phyloP scores from a whole-genome alignment of 2,329 filamentous ascomycete genomes.

The Colletotrichum cuscutae region DNA sequence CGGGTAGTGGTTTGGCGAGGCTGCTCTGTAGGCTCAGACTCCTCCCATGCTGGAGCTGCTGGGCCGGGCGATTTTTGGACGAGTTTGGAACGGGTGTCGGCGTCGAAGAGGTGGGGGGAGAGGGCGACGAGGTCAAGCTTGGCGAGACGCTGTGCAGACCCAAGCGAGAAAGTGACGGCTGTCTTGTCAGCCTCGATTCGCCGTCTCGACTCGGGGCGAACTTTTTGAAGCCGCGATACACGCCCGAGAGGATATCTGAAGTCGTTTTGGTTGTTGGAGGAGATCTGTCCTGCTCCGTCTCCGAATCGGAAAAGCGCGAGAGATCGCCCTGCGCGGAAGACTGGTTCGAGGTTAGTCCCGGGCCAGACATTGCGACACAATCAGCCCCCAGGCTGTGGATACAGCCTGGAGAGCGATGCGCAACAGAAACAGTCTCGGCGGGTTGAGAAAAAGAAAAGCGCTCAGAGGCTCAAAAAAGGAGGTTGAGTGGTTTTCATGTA shows the following conservation, averaged over 20 bases:
- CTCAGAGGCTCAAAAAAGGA: neutral
- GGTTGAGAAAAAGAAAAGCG: neutral
- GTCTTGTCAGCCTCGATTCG: slow-evolving; percentile 53
- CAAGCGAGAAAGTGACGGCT: slow-evolving; percentile 51
- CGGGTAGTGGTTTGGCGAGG: slow-evolving; percentile 67
- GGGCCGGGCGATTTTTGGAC: slow-evolving; percentile 36
- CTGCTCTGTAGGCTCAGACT: slow-evolving; percentile 66
- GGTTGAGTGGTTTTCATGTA: slow-evolving; percentile 21
- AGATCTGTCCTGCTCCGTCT: slow-evolving; percentile 49
- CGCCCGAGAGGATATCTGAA: slow-evolving; percentile 61
- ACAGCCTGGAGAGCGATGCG: slow-evolving; percentile 14
- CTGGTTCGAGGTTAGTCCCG: slow-evolving; percentile 46
- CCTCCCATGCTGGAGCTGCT: slow-evolving; percentile 65
- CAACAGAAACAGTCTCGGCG: neutral
- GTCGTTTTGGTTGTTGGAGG: slow-evolving; percentile 45
- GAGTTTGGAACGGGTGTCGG: slow-evolving; percentile 23
- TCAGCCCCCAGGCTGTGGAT: slow-evolving; percentile 12
- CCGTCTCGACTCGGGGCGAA: slow-evolving; percentile 56
- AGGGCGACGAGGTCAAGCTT: slow-evolving; percentile 40
- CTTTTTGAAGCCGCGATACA: slow-evolving; percentile 63
- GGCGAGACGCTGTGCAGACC: slow-evolving; percentile 47
- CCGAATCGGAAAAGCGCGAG: slow-evolving; percentile 56
- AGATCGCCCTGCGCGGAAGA: slow-evolving; percentile 44
- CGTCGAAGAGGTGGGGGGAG: slow-evolving; percentile 40
- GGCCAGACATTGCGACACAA: slow-evolving; percentile 34